Evolutionary conservation across 2,329 filamentous ascomycete genomes (phyloP).

Genomic region (Xylariaceae sp.): DNA sequence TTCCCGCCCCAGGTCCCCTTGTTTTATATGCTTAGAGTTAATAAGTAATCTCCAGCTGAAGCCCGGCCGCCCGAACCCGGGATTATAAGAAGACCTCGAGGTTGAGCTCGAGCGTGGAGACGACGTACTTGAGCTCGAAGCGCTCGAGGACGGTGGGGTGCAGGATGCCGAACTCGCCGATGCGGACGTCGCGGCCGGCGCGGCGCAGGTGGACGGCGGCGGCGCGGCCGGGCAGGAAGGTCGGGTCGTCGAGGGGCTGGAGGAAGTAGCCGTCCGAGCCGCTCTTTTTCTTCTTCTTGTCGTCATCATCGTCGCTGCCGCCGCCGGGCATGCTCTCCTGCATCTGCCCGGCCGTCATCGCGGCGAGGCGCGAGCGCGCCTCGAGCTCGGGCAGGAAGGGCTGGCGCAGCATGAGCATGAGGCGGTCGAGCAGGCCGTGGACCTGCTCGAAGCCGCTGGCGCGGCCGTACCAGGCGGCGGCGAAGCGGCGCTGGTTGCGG

Average conservation of each 20-base stretch:
- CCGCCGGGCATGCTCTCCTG: slow-evolving; percentile 28
- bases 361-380: slow-evolving; percentile 46
- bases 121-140: slow-evolving; percentile 54
- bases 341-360: slow-evolving; percentile 19
- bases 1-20: too few species aligned
- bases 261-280: slow-evolving; percentile 83
- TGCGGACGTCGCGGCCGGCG: slow-evolving; percentile 62
- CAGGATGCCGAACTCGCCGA: slow-evolving; percentile 89
- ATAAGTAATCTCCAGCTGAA: too few species aligned
- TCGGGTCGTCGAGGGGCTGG: slow-evolving; percentile 81
- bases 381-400: slow-evolving; percentile 74
- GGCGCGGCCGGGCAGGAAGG: slow-evolving; percentile 85
- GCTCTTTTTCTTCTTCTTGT: slow-evolving; percentile 44
- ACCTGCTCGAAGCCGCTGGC: slow-evolving; percentile 91
- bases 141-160: slow-evolving; percentile 91
- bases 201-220: slow-evolving; percentile 76
- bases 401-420: slow-evolving; percentile 85
- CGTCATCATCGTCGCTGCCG: slow-evolving; percentile 37
- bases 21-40: too few species aligned
- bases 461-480: slow-evolving; percentile 93
- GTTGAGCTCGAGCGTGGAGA: slow-evolving; percentile 91
- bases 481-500: slow-evolving; percentile 90
- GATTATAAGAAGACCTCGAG: slow-evolving; percentile 89
- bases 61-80: too few species aligned
- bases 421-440: slow-evolving; percentile 84